These are phyloP conservation scores for Globisporangium sylvaticum DNA, from an alignment of 352 stramenopile species.

Conservation along the genomic window DNA sequence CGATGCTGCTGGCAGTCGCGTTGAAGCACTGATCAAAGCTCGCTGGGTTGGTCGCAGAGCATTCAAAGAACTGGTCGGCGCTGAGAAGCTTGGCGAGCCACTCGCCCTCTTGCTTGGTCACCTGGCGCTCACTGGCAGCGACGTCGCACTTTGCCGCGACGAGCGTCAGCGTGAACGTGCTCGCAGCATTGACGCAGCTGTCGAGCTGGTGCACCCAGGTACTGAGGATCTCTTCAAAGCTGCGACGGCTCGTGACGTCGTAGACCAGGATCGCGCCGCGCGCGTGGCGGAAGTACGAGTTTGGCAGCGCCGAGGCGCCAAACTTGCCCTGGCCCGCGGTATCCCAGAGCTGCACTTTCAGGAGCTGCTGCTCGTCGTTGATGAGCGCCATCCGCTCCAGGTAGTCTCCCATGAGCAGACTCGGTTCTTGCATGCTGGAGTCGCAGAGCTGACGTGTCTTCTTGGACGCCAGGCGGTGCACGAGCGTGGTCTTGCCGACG, in stretches of 20 bases:
- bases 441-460: neutral
- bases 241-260: conserved; percentile 30
- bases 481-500: conserved; percentile 43
- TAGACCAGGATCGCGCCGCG: conserved; percentile 43
- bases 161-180: conserved; percentile 30
- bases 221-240: conserved; percentile 25
- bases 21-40: conserved; percentile 5
- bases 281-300: conserved; percentile 41
- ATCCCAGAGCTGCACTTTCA: conserved; percentile 58
- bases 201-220: conserved; percentile 31
- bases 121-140: conserved; percentile 8
- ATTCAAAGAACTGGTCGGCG: conserved; percentile 26
- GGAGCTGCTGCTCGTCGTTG: conserved; percentile 19
- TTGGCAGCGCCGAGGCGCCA: conserved; percentile 25
- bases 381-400: conserved; percentile 30
- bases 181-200: conserved; percentile 5
- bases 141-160: conserved; percentile 25
- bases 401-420: conserved; percentile 23
- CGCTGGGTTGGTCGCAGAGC: neutral
- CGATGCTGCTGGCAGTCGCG: neutral
- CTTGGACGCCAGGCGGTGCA: conserved; percentile 21
- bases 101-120: conserved; percentile 20
- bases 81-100: conserved; percentile 17
- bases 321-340: conserved; percentile 47
- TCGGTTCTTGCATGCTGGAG: no score